Conservation (phyloP, 257 asterid genomes). For the Hygrophila difformis region DNA sequence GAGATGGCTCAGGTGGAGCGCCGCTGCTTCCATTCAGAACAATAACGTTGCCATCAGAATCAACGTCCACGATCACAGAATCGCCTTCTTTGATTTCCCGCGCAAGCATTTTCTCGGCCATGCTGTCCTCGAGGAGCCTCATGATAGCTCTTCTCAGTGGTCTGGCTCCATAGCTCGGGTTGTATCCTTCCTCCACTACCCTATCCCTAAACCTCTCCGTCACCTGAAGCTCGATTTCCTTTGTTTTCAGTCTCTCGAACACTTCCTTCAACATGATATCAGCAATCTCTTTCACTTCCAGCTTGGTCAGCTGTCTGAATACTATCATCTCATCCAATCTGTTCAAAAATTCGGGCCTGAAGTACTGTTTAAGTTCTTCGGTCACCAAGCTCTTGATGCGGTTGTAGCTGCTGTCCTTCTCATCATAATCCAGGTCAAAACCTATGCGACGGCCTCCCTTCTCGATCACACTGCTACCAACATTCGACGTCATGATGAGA, state of each 20-base stretch:
- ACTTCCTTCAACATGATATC: slow-evolving; percentile 72
- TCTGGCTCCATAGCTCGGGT: slow-evolving; percentile 77
- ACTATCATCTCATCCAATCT: slow-evolving; percentile 74
- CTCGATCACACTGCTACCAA: slow-evolving; percentile 64
- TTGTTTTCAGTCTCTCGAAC: slow-evolving; percentile 40
- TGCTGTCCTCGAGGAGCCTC: slow-evolving; percentile 69
- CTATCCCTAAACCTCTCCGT: slow-evolving; percentile 56
- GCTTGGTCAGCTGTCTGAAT: slow-evolving; percentile 64
- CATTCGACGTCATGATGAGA: slow-evolving; percentile 77
- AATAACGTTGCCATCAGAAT: slow-evolving; percentile 30
- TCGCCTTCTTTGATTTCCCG: slow-evolving; percentile 67
- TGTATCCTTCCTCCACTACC: slow-evolving; percentile 59
- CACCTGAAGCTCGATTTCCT: slow-evolving; percentile 57
- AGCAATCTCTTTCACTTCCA: slow-evolving; percentile 69
- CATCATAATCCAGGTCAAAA: slow-evolving; percentile 51
- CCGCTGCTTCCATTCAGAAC: neutral
- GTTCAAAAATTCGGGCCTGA: slow-evolving; percentile 80
- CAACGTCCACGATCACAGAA: slow-evolving; percentile 49
- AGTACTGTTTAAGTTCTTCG: slow-evolving; percentile 57
- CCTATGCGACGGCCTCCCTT: slow-evolving; percentile 56
- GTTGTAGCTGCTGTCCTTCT: slow-evolving; percentile 59
- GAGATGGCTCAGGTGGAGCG: neutral
- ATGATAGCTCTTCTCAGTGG: slow-evolving; percentile 78
- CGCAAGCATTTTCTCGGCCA: slow-evolving; percentile 77
- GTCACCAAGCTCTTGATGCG: slow-evolving; percentile 51